Evolutionary conservation across 2,329 filamentous ascomycete species (phyloP), one percentile per base, ranked within the genome.

Genomic region (Pseudopithomyces maydicus): DNA sequence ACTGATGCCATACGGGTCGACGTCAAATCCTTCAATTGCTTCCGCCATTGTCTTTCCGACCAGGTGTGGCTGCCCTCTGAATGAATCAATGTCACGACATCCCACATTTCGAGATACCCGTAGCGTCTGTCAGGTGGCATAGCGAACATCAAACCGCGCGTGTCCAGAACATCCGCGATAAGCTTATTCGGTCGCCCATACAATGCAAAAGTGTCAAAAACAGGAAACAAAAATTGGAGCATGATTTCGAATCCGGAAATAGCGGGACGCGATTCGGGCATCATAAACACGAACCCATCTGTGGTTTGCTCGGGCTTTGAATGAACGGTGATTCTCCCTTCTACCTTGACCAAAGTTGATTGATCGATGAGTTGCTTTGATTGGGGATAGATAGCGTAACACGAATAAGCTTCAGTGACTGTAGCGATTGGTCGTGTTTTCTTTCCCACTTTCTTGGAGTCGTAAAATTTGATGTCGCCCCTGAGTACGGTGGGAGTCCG

Each of bases 261-360:
- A 17, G 92, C 93, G n/a, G 94, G 89, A 69, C 91, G 92, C 1
- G 90, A 86, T 75, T 99, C 95, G 3, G 95, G 95, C 93, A 99
- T 97, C 65, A 98, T 88, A 71, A 99, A 99, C 4, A 99, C 91
- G 68, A 97, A 97, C 0, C 95, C 95, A 73, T 99, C 95, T 0
- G 90, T 90, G 2, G 87, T 87, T 0, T 89, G 88, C 22, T 91
- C 87, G 8, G 90, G 88, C 12, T 88, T 85, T 0, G 89, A 89
- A 77, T 97, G 92, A 38, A 97, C 91, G 0, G 90, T 92, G 58
- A 99, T 92, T 61, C 87, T 87, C 10, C 93, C 95, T 77, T 99
- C 95, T 26, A 99, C 85, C 77, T 99, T 99, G 61, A 98, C 85
- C 57, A 99, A 79, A 0, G 94, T 97, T 1, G 95, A 98, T 57